Conservation (phyloP, 345 rosid genomes). For the Gossypium mustelinum region DNA sequence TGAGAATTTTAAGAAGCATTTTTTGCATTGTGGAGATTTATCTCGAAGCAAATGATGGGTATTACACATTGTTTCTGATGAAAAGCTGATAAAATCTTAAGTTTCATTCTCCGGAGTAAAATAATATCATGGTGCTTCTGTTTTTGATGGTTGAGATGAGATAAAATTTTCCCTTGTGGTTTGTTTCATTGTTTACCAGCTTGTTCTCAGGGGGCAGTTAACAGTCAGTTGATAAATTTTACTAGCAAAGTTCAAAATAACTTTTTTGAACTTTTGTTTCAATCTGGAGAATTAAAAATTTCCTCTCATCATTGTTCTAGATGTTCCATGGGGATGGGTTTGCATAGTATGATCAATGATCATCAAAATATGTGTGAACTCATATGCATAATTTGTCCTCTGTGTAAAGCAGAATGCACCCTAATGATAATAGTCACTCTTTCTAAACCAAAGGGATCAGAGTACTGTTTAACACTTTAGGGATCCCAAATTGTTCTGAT, state of each 20-base stretch:
- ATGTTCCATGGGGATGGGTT: background rate
- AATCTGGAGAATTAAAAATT: background rate
- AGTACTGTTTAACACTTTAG: background rate
- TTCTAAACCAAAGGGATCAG: background rate
- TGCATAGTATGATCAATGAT: background rate
- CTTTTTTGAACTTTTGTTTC: background rate
- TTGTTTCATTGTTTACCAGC: background rate
- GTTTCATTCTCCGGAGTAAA: background rate
- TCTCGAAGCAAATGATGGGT: background rate
- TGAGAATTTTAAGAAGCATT: too few relatives aligned
- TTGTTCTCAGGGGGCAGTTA: background rate
- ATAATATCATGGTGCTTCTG: background rate
- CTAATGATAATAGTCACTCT: background rate
- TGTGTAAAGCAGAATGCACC: background rate
- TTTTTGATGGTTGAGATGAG: background rate
- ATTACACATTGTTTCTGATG: background rate
- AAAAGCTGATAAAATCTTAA: background rate
- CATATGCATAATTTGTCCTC: background rate
- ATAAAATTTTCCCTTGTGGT: background rate
- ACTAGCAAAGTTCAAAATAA: background rate
- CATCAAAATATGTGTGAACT: background rate
- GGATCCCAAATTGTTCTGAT: background rate
- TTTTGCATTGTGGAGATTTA: background rate
- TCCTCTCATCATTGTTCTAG: background rate
- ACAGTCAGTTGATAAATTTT: background rate